These are phyloP conservation scores for Anthracocystis walkeri DNA, from an alignment of 1,284 basidiomycete genomes.

Conservation along the genomic window DNA sequence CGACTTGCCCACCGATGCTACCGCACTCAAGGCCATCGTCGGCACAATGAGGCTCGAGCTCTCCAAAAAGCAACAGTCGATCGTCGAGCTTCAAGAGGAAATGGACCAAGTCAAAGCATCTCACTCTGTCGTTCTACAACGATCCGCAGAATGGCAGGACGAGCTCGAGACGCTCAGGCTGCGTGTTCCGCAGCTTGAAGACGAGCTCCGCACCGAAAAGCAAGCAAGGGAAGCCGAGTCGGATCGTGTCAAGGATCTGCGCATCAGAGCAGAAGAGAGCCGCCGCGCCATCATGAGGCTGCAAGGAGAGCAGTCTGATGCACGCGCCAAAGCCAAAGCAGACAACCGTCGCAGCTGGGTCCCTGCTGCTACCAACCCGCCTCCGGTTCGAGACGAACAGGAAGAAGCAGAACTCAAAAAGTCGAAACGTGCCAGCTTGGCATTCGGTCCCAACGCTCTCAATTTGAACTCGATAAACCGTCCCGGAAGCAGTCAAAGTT, in stretches of 20 bases:
- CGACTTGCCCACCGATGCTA: constrained; percentile 44
- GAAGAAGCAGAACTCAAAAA: constrained; percentile 53
- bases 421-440: constrained; percentile 59
- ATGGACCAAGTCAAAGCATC: constrained; percentile 54
- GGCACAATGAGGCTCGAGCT: constrained; percentile 53
- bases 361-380: constrained; percentile 28
- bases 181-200: constrained; percentile 35
- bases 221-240: constrained; percentile 55
- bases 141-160: constrained; percentile 59
- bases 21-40: constrained; percentile 53
- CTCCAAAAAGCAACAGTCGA: constrained; percentile 33
- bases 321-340: constrained; percentile 50
- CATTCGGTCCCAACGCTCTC: constrained; percentile 58
- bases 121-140: constrained; percentile 51
- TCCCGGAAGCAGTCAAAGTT: constrained; percentile 16
- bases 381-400: constrained; percentile 41
- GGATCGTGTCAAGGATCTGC: constrained; percentile 63
- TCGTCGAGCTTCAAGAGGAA: constrained; percentile 43
- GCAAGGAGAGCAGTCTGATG: constrained; percentile 57
- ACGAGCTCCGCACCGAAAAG: constrained; percentile 34
- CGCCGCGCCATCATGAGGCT: constrained; percentile 65
- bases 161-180: constrained; percentile 54
- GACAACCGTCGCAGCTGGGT: constrained; percentile 54
- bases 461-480: constrained; percentile 23
- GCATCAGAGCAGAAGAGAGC: constrained; percentile 62